Evolutionary conservation across 345 rosid species (phyloP).

Genomic region (Bruguiera sexangula): DNA sequence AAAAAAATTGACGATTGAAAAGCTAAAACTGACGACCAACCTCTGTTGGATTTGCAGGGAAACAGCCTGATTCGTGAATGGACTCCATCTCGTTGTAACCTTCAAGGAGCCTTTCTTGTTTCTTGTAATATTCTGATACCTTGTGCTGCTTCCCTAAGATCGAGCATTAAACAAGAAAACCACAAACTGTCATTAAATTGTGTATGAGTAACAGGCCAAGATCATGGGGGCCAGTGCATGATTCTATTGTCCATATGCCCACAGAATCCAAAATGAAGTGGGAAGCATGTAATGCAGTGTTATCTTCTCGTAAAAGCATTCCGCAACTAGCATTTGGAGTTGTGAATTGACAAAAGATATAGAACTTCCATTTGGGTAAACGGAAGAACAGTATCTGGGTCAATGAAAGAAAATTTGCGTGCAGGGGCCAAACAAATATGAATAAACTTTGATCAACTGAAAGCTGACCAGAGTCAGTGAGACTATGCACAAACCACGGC

Average conservation of each 20-base stretch:
- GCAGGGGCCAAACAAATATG: too few species aligned
- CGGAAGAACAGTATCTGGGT: too few species aligned
- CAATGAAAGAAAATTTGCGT: too few species aligned
- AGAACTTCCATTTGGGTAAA: too few species aligned
- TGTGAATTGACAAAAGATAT: too few species aligned
- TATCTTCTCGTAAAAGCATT: neutral
- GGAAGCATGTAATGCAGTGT: neutral
- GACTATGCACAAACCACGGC: too few species aligned
- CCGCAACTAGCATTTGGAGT: neutral
- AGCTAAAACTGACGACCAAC: conserved; percentile 22
- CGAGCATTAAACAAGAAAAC: neutral
- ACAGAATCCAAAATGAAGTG: neutral
- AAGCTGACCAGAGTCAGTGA: too few species aligned
- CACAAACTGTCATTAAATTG: neutral
- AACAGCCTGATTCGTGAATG: conserved; percentile 46
- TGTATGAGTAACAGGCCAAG: neutral
- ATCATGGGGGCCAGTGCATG: too few species aligned
- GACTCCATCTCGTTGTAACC: conserved; percentile 77
- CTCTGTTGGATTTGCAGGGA: conserved; percentile 57
- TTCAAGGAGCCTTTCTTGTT: conserved; percentile 71
- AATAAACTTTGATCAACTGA: too few species aligned
- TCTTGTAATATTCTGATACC: conserved; percentile 75
- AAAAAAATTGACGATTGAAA: neutral
- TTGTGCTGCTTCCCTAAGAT: conserved; percentile 53
- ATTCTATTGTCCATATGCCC: neutral